phyloP scores from a whole-genome alignment of 2,329 filamentous ascomycete species.

The Penicillium sp. region DNA sequence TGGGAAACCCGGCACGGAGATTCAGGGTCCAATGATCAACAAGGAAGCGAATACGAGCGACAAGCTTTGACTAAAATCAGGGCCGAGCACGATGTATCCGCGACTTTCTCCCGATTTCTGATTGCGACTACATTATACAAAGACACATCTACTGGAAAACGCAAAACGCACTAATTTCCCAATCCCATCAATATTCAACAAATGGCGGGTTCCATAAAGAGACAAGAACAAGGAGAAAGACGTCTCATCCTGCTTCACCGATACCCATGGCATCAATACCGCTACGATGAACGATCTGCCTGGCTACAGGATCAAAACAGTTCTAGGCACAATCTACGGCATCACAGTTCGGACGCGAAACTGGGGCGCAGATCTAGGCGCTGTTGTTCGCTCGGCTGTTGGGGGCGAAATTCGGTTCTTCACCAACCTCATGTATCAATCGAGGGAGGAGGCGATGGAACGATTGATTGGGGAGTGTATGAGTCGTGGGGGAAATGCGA shows the following conservation, averaged over 20 bases:
- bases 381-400: constrained; percentile 61
- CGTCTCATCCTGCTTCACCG: constrained; percentile 56
- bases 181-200: not conserved
- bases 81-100: not conserved
- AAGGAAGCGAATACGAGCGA: constrained; percentile 2
- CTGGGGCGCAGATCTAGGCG: constrained; percentile 60
- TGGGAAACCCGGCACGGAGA: no score
- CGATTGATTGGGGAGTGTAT: constrained; percentile 62
- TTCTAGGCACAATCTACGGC: constrained; percentile 64
- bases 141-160: no score
- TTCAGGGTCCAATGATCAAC: not conserved
- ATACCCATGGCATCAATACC: constrained; percentile 65
- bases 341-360: constrained; percentile 63
- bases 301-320: constrained; percentile 61
- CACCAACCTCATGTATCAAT: constrained; percentile 62
- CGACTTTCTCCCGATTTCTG: no score
- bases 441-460: constrained; percentile 62
- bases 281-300: constrained; percentile 68
- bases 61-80: constrained; percentile 1
- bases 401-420: constrained; percentile 66
- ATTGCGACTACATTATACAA: no score
- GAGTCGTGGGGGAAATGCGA: constrained; percentile 62
- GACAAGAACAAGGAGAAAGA: not conserved
- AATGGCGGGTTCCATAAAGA: constrained; percentile 3
- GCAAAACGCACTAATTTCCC: no score